Evolutionary conservation across 179 eudicot species (phyloP), one percentile per base, ranked within the genome.

Genomic region (Beta macrorhiza): DNA sequence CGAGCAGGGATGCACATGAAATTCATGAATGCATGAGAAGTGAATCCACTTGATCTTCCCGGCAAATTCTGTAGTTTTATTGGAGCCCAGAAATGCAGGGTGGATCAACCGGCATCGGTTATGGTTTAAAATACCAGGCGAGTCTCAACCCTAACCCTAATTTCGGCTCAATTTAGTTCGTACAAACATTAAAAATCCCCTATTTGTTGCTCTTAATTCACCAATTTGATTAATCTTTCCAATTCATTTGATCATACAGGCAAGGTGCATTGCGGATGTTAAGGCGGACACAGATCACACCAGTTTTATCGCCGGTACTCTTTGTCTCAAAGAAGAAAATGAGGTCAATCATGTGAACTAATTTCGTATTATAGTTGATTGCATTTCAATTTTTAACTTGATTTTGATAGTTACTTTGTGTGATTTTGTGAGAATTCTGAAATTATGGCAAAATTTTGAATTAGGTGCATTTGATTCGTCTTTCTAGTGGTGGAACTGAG

Each of bases 271-370:
- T 82, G 95, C 94, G 13, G 98, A 96, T 81, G 99, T 94, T 73
- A 94, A 96, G 84, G 99, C 98, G 0, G 98, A 96, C 81, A 91
- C 97, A 19, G 98, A 96, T 94, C 99, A 96, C 86, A 96, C 98
- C 74, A 92, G 90, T 61, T 96, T 96, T 89, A 90, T 96, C 69
- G 90, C 98, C 59, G 99, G 97, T 59, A 94, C 97, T 85, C 94
- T 96, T 87, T 91, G 93, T 81, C 97, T 96, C 84, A 96, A 94
- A 83, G 99, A 96, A 84, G 98, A 96, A 89, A 96, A 96, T 25
- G 98, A 96, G 97, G 99, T 96, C n/a, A 29, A 55, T 25, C 12
- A 7, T 49, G 12, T 15, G 59, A 55, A 72, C 17, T 72, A 4
- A 73, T 57, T 64, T 45, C n/a, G 22, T 76, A 45, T 70, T 64